Conservation (phyloP, 768 basidiomycete genomes). For the Rhodosporidiobolus sp. region DNA sequence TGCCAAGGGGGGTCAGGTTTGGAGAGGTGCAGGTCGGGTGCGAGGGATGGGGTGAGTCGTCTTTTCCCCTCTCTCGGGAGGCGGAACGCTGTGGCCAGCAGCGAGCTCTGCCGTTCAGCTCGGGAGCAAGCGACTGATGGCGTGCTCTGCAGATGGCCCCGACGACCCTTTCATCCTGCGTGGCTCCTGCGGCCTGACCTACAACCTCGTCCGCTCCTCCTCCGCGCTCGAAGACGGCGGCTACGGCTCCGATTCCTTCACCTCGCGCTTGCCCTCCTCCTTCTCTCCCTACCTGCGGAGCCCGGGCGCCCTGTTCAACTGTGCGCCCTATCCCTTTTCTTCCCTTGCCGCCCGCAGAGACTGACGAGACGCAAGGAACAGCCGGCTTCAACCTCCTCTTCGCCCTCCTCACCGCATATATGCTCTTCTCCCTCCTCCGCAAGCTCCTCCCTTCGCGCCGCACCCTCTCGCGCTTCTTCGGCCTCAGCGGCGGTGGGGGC, state of each 20-base stretch:
- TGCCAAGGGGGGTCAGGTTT: constrained; percentile 76
- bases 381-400: constrained; percentile 12
- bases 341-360: neutral
- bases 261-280: neutral
- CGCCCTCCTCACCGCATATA: constrained; percentile 5
- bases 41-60: constrained; percentile 79
- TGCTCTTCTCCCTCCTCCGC: neutral
- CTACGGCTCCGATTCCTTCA: neutral
- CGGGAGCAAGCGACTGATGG: neutral
- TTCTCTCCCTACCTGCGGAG: neutral
- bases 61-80: no score
- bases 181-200: constrained; percentile 88
- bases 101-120: no score
- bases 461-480: neutral
- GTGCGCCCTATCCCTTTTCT: neutral
- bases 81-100: no score
- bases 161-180: constrained; percentile 75
- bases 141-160: constrained; percentile 9
- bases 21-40: constrained; percentile 82
- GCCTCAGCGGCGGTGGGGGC: neutral
- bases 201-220: constrained; percentile 56
- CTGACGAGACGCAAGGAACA: neutral
- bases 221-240: neutral
- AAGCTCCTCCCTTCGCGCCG: neutral
- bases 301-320: neutral